These are phyloP conservation scores for Clohesyomyces aquaticus DNA, from an alignment of 495 filamentous ascomycete species.

Conservation along the genomic window DNA sequence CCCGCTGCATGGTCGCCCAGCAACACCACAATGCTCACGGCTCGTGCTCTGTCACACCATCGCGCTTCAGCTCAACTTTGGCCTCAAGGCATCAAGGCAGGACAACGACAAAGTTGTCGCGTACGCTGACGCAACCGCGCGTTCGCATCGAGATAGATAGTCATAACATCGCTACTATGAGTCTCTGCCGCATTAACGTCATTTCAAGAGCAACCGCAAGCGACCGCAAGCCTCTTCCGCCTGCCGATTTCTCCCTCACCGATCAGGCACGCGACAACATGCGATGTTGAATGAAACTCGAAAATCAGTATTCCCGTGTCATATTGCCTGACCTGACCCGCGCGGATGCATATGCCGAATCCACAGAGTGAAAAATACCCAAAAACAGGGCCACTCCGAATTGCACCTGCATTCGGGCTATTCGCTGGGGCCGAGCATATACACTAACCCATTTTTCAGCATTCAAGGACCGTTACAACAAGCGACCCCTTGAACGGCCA, in stretches of 20 bases:
- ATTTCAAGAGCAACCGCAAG: background rate
- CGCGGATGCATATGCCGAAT: background rate
- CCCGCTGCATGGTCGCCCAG: no score
- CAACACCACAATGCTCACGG: background rate
- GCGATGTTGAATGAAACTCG: background rate
- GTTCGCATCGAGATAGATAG: no score
- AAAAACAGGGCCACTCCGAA: background rate
- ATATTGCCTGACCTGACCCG: background rate
- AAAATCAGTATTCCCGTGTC: no score
- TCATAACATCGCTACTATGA: no score
- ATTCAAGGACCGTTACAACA: no score
- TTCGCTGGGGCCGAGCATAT: no score
- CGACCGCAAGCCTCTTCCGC: background rate
- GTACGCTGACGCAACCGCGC: no score
- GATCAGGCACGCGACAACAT: background rate
- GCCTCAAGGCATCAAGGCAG: background rate
- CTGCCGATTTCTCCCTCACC: background rate
- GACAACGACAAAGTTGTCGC: no score
- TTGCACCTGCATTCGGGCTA: no score
- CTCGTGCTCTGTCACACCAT: no score
- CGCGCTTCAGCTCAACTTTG: background rate
- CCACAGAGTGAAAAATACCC: background rate
- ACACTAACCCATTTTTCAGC: no score
- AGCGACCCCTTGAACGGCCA: no score
- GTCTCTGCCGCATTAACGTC: constrained; percentile 9